Percentiles rank a stretch among this genome's conserved stretches.
Conservation (phyloP, 73 alveolate species). For the Breviolum minutum region DNA sequence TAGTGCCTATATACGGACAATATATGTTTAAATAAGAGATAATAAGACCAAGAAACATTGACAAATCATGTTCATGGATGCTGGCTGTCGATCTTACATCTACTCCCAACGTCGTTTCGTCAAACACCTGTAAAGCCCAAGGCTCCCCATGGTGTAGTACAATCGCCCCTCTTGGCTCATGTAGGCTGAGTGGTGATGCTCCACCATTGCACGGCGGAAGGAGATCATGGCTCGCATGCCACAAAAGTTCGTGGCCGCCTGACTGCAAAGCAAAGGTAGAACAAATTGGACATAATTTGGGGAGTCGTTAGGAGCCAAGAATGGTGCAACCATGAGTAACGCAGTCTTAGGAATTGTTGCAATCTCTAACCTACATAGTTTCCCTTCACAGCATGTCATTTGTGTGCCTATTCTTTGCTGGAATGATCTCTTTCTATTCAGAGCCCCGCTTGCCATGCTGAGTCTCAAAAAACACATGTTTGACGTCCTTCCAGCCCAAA, state of each 20-base stretch:
- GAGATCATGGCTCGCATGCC: slow-evolving; percentile 90
- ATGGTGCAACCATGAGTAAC: no score
- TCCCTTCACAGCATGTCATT: neutral
- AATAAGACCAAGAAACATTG: no score
- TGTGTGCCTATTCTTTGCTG: neutral
- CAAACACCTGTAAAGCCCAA: neutral
- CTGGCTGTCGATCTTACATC: no score
- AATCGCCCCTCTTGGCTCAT: slow-evolving; percentile 89
- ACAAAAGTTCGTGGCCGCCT: slow-evolving; percentile 92
- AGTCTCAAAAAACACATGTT: neutral
- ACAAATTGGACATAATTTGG: neutral
- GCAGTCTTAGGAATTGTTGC: no score
- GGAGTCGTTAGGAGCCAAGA: no score
- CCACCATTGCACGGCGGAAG: slow-evolving; percentile 63
- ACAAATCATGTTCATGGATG: no score
- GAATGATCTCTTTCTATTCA: neutral
- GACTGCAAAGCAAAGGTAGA: neutral
- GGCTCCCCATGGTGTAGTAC: slow-evolving; percentile 76
- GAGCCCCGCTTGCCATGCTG: neutral
- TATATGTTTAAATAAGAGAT: no score
- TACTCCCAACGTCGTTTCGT: no score
- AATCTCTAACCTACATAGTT: neutral
- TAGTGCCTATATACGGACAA: no score
- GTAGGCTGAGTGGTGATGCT: slow-evolving; percentile 83
- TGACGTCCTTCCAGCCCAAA: no score